Evolutionary conservation across 176 grass and related monocot genomes (phyloP).

Genomic region (Dendrocalamus sinicus): DNA sequence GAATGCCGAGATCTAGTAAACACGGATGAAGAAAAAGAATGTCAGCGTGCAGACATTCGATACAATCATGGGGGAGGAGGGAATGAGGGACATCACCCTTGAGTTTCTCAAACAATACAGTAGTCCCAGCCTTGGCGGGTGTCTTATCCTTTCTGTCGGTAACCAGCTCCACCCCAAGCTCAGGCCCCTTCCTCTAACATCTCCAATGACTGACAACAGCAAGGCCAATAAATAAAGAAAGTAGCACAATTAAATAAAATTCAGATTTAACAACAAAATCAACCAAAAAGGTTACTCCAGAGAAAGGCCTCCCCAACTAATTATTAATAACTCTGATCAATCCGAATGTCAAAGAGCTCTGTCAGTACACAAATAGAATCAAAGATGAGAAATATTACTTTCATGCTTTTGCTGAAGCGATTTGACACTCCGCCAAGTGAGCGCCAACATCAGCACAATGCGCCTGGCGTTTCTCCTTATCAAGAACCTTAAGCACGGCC

Average conservation of each 20-base stretch:
- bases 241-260: neutral
- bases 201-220: slow-evolving; percentile 80
- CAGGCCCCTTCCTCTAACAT: slow-evolving; percentile 95
- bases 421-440: slow-evolving; percentile 79
- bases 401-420: slow-evolving; percentile 91
- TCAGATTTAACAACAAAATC: neutral
- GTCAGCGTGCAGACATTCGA: slow-evolving; percentile 6
- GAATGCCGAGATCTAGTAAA: slow-evolving; percentile 73
- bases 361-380: neutral
- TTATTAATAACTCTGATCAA: neutral
- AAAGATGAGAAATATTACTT: slow-evolving; percentile 52
- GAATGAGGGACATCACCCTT: slow-evolving; percentile 53
- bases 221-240: neutral
- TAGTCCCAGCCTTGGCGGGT: slow-evolving; percentile 81
- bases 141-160: slow-evolving; percentile 85
- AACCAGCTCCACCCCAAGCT: slow-evolving; percentile 94
- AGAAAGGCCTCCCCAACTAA: neutral
- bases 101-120: slow-evolving; percentile 87
- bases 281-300: neutral
- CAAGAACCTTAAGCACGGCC: slow-evolving; percentile 89
- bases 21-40: neutral
- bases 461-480: slow-evolving; percentile 86
- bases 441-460: slow-evolving; percentile 80
- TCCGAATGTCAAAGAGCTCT: neutral
- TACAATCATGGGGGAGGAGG: neutral